Conservation (phyloP, 352 stramenopile species). For the Phytophthora vignae region DNA sequence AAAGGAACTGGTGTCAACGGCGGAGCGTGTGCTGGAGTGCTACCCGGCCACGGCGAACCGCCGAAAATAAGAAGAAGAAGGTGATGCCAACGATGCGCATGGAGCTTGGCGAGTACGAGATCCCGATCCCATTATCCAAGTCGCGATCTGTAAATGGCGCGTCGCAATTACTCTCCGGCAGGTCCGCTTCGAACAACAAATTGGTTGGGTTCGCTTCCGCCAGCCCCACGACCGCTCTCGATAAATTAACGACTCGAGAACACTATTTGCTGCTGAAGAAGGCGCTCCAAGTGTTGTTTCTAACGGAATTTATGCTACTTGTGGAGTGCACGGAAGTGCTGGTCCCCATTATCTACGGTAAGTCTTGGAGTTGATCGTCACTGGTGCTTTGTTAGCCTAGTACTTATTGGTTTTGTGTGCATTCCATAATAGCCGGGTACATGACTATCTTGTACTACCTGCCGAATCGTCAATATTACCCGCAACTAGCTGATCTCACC, state of each 20-base stretch:
- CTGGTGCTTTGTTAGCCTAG: not conserved
- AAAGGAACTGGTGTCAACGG: slow-evolving; percentile 13
- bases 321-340: slow-evolving; percentile 50
- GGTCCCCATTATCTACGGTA: slow-evolving; percentile 44
- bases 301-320: slow-evolving; percentile 53
- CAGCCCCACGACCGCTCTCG: not conserved
- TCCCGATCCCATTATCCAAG: slow-evolving; percentile 1
- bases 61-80: slow-evolving; percentile 23
- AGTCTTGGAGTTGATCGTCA: not conserved
- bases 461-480: slow-evolving; percentile 41
- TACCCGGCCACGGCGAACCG: slow-evolving; percentile 10
- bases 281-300: slow-evolving; percentile 35
- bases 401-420: not conserved
- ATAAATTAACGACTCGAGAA: slow-evolving; percentile 10
- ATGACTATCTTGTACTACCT: slow-evolving; percentile 34
- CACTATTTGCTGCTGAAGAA: slow-evolving; percentile 25
- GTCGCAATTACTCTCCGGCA: not conserved
- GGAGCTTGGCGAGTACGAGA: slow-evolving; percentile 2
- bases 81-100: slow-evolving; percentile 24
- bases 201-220: not conserved
- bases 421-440: too few relatives aligned
- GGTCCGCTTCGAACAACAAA: not conserved
- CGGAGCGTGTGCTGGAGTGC: not conserved
- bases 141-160: not conserved
- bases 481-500: slow-evolving; percentile 27